Conservation (phyloP, 2,329 filamentous ascomycete species). For the Monosporascus sp. region DNA sequence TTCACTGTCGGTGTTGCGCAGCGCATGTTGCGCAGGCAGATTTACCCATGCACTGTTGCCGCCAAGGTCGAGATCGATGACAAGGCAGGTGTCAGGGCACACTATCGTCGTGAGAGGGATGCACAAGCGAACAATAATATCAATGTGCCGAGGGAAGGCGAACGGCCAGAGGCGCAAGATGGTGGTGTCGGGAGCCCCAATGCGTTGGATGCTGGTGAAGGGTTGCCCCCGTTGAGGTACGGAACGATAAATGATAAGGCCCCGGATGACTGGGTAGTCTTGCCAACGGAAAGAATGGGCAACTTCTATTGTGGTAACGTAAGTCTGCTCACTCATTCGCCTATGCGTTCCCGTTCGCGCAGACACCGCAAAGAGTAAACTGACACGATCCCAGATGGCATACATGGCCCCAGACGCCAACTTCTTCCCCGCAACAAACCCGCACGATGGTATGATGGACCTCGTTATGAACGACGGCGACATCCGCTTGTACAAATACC, state of each 20-base stretch:
- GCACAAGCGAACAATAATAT: background rate
- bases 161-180: background rate
- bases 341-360: background rate
- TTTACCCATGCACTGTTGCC: constrained; percentile 86
- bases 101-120: constrained; percentile 54
- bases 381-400: constrained; percentile 57
- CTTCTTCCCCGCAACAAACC: constrained; percentile 80
- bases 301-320: constrained; percentile 93
- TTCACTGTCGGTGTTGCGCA: constrained; percentile 84
- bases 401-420: constrained; percentile 84
- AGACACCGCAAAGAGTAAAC: constrained; percentile 4
- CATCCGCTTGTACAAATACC: constrained; percentile 59
- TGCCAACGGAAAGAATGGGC: constrained; percentile 72
- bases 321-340: constrained; percentile 25
- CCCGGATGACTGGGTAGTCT: constrained; percentile 70
- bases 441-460: constrained; percentile 82
- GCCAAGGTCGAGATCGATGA: constrained; percentile 76
- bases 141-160: constrained; percentile 25
- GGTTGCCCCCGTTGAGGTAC: constrained; percentile 69
- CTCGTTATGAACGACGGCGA: constrained; percentile 76
- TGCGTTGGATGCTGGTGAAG: constrained; percentile 34
- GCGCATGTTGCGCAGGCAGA: constrained; percentile 67
- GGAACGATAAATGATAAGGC: constrained; percentile 76
- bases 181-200: constrained; percentile 12
- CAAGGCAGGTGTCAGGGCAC: constrained; percentile 68